Conservation (phyloP, 73 alveolate species). For the Paramecium octaurelia region DNA sequence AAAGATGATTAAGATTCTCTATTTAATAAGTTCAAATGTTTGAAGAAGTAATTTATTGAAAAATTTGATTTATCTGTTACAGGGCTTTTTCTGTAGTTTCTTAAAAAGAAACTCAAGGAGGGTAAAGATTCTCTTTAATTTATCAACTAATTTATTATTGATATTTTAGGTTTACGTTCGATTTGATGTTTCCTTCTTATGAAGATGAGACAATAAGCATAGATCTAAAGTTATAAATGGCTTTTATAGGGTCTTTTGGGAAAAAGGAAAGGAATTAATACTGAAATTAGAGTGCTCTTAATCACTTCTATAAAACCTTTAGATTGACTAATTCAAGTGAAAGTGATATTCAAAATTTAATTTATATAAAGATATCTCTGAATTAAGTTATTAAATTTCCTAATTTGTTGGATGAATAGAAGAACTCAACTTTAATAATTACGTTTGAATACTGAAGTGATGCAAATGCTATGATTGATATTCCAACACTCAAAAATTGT, state of each 20-base stretch:
- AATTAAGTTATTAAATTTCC: neutral
- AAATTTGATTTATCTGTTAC: neutral
- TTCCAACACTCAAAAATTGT: neutral
- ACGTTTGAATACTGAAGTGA: no score
- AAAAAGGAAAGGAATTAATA: neutral
- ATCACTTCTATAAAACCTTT: neutral
- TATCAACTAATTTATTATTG: neutral
- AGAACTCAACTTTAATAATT: no score
- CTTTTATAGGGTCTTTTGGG: neutral
- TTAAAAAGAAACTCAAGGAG: neutral
- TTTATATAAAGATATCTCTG: neutral
- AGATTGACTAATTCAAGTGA: neutral
- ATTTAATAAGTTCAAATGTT: neutral
- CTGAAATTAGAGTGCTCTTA: neutral
- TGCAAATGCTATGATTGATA: no score
- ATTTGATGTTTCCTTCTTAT: neutral
- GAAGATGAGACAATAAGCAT: constrained; percentile 1
- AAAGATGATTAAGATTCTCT: neutral
- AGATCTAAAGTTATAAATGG: neutral
- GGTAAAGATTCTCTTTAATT: neutral
- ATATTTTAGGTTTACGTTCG: neutral
- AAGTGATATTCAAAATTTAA: neutral
- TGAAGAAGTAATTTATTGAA: neutral
- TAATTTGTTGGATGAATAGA: neutral
- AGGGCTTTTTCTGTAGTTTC: neutral